Evolutionary conservation across 257 asterid genomes (phyloP).

Genomic region (Gentiana macrophylla): DNA sequence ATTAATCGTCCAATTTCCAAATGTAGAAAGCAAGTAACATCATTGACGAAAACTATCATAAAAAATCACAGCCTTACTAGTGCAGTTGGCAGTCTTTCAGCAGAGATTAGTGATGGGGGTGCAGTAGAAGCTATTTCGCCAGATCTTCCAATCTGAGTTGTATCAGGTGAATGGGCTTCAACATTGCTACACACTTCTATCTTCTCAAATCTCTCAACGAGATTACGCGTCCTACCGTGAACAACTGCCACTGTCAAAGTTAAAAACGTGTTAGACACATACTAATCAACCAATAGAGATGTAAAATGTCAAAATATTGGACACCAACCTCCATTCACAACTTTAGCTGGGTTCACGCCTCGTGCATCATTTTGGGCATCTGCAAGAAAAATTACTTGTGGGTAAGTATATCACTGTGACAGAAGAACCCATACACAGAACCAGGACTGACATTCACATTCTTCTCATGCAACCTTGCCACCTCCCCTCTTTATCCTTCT

Average conservation of each 20-base stretch:
- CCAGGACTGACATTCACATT: constrained; percentile 1
- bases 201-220: constrained; percentile 88
- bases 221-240: constrained; percentile 85
- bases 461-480: no score
- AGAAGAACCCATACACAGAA: no score
- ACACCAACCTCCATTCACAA: constrained; percentile 82
- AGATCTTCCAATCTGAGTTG: constrained; percentile 10
- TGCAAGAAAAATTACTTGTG: constrained; percentile 9
- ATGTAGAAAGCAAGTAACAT: neutral
- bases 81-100: constrained; percentile 4
- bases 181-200: constrained; percentile 37
- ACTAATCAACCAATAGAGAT: constrained; percentile 7
- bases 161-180: constrained; percentile 33
- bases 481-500: no score
- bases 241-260: constrained; percentile 57
- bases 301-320: constrained; percentile 3
- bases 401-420: no score
- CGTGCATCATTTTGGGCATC: constrained; percentile 40
- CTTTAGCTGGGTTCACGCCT: constrained; percentile 36
- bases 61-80: constrained; percentile 2
- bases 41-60: constrained; percentile 1
- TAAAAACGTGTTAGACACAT: constrained; percentile 16
- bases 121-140: constrained; percentile 5
- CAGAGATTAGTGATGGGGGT: constrained; percentile 12
- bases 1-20: neutral